Evolutionary conservation across 106 monocot genomes (phyloP).

Genomic region (Chionographis japonica): DNA sequence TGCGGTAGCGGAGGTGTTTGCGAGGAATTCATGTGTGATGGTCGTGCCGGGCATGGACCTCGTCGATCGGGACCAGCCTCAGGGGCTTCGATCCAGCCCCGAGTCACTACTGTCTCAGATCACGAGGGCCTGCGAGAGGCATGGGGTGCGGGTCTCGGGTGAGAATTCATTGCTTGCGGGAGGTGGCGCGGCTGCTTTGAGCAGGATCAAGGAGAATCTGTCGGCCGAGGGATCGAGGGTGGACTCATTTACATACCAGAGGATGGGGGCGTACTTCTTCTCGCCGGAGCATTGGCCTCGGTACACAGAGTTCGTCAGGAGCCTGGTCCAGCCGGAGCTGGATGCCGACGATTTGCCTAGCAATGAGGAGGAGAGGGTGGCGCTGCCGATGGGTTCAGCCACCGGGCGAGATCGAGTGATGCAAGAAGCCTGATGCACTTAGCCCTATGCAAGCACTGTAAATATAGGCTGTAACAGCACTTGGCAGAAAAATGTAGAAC

Average conservation of each 20-base stretch:
- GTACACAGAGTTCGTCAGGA: conserved; percentile 43
- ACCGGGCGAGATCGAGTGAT: conserved; percentile 6
- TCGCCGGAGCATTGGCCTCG: conserved; percentile 54
- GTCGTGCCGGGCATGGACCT: conserved; percentile 46
- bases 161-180: conserved; percentile 41
- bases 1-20: conserved; percentile 43
- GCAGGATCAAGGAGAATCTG: conserved; percentile 38
- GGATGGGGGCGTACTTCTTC: conserved; percentile 62
- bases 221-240: background rate
- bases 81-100: conserved; percentile 27
- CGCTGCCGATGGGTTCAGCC: background rate
- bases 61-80: conserved; percentile 16
- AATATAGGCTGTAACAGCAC: too few species aligned
- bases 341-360: conserved; percentile 26
- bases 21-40: conserved; percentile 29
- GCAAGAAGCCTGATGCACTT: conserved; percentile 15
- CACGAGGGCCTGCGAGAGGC: conserved; percentile 26
- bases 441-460: too few species aligned
- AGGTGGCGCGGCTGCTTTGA: background rate
- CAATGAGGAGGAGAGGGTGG: background rate
- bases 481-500: too few species aligned
- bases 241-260: conserved; percentile 34
- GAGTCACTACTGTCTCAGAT: conserved; percentile 46
- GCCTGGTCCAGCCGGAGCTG: conserved; percentile 16
- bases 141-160: conserved; percentile 42